Evolutionary conservation across 192 early-diverging fungal species (phyloP), one percentile per base, ranked within the genome.

Genomic region (Diversispora epigaea): DNA sequence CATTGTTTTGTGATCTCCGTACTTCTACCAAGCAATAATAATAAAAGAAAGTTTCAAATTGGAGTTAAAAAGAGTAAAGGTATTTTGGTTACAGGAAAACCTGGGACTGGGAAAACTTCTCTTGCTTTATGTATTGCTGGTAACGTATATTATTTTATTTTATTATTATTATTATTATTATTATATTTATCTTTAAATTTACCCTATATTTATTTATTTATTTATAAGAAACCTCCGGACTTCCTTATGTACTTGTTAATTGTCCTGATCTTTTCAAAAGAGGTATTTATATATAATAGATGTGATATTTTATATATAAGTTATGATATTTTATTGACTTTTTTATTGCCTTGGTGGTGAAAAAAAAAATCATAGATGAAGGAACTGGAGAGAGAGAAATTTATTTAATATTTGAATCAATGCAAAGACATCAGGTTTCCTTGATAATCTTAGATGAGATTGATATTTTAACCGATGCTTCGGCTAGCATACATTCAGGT

Each of bases 371-470:
- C 19, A 43, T 67, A 88, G 87, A 86, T 75, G 85, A 87, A 74
- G 87, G 87, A 11, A 82, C 81, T 21, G 84, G 83, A 78, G 82
- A 91, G 73, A 79, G 76, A 65, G 80, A 82, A 71, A 77, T 89
- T 60, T 71, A 68, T 47, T 65, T 21, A 44, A 72, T 83, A 11
- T 85, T 86, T 75, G 72, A 43, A n/a, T 75, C 75, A 32, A 46
- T 78, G 41, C 39, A 77, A 4, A 66, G 66, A 6, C 43, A 81
- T 21, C 75, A 44, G 39, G 62, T 78, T 4, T 87, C 86, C 3
- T 78, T 87, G n/a, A 22, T 88, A 10, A 81, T 88, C 45, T 22
- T 88, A 5, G 87, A 88, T 57, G 87, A 88, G 73, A 77, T 86
- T 14, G 87, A 88, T 73, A 84, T 88, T 65, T 78, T 88, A 57